A percentile compares a stretch with the other conserved stretches of the same genome.
Conservation (phyloP, 2,329 filamentous ascomycete genomes). For the Paraphaeosphaeria sporulosa region DNA sequence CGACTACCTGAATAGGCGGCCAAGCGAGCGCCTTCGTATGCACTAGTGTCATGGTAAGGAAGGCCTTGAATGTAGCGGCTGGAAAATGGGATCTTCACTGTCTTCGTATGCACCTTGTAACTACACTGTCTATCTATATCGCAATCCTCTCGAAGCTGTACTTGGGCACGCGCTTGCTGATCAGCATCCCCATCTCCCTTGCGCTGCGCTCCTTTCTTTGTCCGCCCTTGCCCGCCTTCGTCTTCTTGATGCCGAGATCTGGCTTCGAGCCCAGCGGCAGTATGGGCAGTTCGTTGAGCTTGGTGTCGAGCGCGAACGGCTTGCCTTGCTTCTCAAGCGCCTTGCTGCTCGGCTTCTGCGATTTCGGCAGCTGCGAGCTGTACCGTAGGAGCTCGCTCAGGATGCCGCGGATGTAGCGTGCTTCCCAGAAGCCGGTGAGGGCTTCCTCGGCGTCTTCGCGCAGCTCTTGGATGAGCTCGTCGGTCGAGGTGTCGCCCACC, state of each 20-base stretch:
- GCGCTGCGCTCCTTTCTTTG: conserved; percentile 73
- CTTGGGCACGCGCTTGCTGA: conserved; percentile 79
- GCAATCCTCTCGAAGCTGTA: conserved; percentile 82
- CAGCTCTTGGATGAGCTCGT: conserved; percentile 71
- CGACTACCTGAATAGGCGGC: background rate
- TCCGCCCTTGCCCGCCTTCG: conserved; percentile 70
- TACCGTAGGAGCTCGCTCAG: conserved; percentile 73
- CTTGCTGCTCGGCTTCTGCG: conserved; percentile 40
- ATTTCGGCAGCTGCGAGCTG: conserved; percentile 37
- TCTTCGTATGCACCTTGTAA: background rate
- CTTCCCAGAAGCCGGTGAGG: conserved; percentile 75
- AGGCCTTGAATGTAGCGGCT: background rate
- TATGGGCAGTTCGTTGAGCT: conserved; percentile 56
- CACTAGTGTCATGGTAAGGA: background rate
- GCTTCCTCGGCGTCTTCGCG: conserved; percentile 74
- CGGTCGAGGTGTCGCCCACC: conserved; percentile 58
- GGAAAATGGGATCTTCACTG: background rate
- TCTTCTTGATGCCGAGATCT: conserved; percentile 54
- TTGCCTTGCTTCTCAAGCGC: conserved; percentile 54
- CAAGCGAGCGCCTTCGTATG: conserved; percentile 3
- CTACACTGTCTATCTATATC: conserved; percentile 26
- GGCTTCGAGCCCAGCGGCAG: conserved; percentile 78
- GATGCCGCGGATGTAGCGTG: conserved; percentile 68
- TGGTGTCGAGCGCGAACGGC: conserved; percentile 53
- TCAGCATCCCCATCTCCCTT: conserved; percentile 78